These are phyloP conservation scores for Mortierella polycephala DNA, from an alignment of 371 early-diverging fungal species.

Conservation along the genomic window DNA sequence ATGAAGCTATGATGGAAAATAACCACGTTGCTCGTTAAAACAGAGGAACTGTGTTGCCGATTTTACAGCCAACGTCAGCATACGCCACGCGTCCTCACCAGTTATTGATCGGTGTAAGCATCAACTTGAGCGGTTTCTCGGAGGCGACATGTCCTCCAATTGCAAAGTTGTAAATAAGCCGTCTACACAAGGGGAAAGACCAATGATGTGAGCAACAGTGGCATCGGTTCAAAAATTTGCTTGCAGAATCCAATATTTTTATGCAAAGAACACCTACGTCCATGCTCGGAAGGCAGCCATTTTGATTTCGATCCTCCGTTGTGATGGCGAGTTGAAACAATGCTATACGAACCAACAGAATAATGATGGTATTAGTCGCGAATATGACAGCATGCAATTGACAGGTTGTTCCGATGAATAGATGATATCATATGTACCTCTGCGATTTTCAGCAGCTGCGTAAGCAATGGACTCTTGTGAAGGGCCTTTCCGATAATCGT, in stretches of 20 bases:
- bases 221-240: neutral
- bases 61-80: no score
- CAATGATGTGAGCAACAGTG: neutral
- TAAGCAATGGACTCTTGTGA: slow-evolving; percentile 28
- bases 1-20: slow-evolving; percentile 5
- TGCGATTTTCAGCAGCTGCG: slow-evolving; percentile 37
- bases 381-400: no score
- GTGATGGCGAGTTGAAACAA: slow-evolving; percentile 23
- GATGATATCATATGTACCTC: slow-evolving; percentile 17
- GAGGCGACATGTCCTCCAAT: slow-evolving; percentile 27
- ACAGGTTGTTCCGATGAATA: neutral
- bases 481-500: slow-evolving; percentile 27
- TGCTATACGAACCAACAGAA: slow-evolving; percentile 5
- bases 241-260: neutral
- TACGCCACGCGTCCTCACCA: slow-evolving; percentile 3
- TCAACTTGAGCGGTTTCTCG: slow-evolving; percentile 25
- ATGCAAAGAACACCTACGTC: slow-evolving; percentile 25
- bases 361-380: no score
- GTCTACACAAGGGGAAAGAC: slow-evolving; percentile 2
- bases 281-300: slow-evolving; percentile 46
- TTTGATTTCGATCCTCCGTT: slow-evolving; percentile 25
- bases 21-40: neutral
- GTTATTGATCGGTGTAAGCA: slow-evolving; percentile 36
- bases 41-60: neutral
- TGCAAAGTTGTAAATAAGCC: slow-evolving; percentile 47